phyloP scores from a whole-genome alignment of 1,284 basidiomycete genomes.

The Anthracocystis setariae region DNA sequence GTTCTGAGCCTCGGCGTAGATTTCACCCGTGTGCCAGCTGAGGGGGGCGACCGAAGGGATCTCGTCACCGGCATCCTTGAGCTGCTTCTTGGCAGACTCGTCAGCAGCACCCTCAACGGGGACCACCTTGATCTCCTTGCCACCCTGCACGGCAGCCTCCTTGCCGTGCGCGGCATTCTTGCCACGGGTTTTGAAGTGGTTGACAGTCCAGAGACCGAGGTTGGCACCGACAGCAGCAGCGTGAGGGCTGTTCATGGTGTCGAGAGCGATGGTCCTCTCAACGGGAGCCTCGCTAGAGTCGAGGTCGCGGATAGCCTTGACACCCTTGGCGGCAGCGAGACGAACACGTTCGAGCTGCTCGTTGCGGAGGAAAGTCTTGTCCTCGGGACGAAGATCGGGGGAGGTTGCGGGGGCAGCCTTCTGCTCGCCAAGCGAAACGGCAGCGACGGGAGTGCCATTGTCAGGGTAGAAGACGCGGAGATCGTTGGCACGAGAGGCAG shows the following conservation, averaged over 20 bases:
- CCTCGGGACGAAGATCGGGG: conserved; percentile 55
- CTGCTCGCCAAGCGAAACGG: conserved; percentile 59
- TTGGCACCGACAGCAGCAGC: conserved; percentile 62
- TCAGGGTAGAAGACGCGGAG: conserved; percentile 61
- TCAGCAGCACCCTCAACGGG: conserved; percentile 50
- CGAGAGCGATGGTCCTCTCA: conserved; percentile 54
- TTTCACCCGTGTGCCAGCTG: conserved; percentile 64
- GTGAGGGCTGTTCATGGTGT: conserved; percentile 59
- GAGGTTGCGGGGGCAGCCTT: conserved; percentile 59
- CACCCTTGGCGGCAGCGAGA: conserved; percentile 64
- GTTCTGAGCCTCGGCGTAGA: conserved; percentile 84
- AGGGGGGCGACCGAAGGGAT: conserved; percentile 56
- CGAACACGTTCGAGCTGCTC: conserved; percentile 62
- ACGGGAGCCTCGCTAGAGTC: conserved; percentile 41
- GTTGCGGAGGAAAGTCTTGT: conserved; percentile 60
- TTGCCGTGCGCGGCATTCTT: conserved; percentile 50
- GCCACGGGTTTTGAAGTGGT: conserved; percentile 66
- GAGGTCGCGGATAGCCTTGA: conserved; percentile 60
- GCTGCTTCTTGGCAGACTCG: conserved; percentile 55
- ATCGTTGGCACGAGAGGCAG: conserved; percentile 57
- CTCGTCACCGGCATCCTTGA: conserved; percentile 59
- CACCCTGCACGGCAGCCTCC: conserved; percentile 55
- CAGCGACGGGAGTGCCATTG: conserved; percentile 52
- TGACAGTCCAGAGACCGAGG: conserved; percentile 62
- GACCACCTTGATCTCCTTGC: conserved; percentile 56